Conservation (phyloP, 164 flowering plant genomes). For the Litsea cubeba region DNA sequence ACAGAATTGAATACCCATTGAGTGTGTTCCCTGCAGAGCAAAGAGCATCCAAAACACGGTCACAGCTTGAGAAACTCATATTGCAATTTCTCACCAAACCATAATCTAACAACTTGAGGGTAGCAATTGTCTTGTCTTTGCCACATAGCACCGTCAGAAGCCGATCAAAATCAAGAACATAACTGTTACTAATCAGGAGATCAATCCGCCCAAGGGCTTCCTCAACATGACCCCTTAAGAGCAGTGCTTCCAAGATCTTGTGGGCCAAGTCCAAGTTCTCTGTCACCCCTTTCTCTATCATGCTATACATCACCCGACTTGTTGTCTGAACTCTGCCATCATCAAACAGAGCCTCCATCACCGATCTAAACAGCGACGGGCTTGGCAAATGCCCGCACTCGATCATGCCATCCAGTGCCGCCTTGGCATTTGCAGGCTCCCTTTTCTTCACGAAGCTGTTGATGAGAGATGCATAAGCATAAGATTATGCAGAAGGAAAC, state of each 20-base stretch:
- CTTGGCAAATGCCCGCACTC: slow-evolving; percentile 69
- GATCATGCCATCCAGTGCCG: slow-evolving; percentile 67
- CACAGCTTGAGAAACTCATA: slow-evolving; percentile 60
- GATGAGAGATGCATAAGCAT: slow-evolving; percentile 44
- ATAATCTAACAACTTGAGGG: slow-evolving; percentile 72
- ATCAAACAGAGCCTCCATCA: slow-evolving; percentile 62
- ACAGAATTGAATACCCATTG: slow-evolving; percentile 79
- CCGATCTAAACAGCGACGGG: slow-evolving; percentile 49
- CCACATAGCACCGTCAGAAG: slow-evolving; percentile 61
- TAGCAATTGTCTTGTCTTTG: slow-evolving; percentile 77
- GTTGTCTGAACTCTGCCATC: slow-evolving; percentile 87
- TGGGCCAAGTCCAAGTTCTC: slow-evolving; percentile 80
- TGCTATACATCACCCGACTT: slow-evolving; percentile 81
- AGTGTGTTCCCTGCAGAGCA: slow-evolving; percentile 77
- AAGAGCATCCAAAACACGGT: slow-evolving; percentile 77
- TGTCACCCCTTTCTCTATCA: slow-evolving; percentile 88
- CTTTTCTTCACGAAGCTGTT: slow-evolving; percentile 67
- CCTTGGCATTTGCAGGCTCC: slow-evolving; percentile 82
- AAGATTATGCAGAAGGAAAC: too few relatives aligned
- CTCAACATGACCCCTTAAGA: too few relatives aligned
- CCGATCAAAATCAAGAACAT: slow-evolving; percentile 50
- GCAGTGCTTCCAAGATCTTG: slow-evolving; percentile 83
- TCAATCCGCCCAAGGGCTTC: slow-evolving; percentile 87
- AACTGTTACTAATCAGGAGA: slow-evolving; percentile 47
- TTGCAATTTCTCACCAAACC: slow-evolving; percentile 65